Conservation (phyloP, 108 stramenopile genomes). For the Cyclotella choctawhatcheeana region DNA sequence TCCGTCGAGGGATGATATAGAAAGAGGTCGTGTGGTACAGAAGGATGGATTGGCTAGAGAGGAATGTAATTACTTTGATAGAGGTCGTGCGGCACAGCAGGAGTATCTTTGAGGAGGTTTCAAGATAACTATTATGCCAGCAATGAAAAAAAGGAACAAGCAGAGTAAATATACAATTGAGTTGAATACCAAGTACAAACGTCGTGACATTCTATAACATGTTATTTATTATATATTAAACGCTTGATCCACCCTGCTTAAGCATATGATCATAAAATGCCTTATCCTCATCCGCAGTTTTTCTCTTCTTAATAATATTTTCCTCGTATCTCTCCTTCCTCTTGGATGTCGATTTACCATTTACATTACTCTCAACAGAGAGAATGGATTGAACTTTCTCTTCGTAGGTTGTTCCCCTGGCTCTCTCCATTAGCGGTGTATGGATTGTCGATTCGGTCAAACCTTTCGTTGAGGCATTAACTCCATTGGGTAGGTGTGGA, state of each 20-base stretch:
- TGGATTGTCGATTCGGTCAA: conserved; percentile 58
- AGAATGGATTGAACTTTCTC: conserved; percentile 78
- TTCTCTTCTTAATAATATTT: conserved; percentile 83
- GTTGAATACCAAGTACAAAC: too few relatives aligned
- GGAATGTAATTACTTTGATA: conserved; percentile 40
- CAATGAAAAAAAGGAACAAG: too few relatives aligned
- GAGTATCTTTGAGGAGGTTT: too few relatives aligned
- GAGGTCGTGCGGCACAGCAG: too few relatives aligned
- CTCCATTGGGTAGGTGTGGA: conserved; percentile 36
- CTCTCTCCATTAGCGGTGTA: conserved; percentile 71
- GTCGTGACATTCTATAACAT: too few relatives aligned
- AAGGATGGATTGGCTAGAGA: conserved; percentile 42
- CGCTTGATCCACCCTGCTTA: conserved; percentile 77
- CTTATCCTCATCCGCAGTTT: conserved; percentile 78
- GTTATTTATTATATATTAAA: conserved; percentile 20
- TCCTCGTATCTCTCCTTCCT: conserved; percentile 71
- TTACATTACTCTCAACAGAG: not conserved
- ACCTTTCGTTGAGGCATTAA: conserved; percentile 40
- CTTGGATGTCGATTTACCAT: conserved; percentile 48
- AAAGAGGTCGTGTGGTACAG: conserved; percentile 17
- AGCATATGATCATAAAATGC: conserved; percentile 82
- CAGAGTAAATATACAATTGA: too few relatives aligned
- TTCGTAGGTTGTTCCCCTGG: conserved; percentile 85
- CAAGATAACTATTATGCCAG: too few relatives aligned
- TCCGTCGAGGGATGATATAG: conserved; percentile 20